Evolutionary conservation across 108 stramenopile genomes (phyloP).

Genomic region (Thalassiosira profunda): DNA sequence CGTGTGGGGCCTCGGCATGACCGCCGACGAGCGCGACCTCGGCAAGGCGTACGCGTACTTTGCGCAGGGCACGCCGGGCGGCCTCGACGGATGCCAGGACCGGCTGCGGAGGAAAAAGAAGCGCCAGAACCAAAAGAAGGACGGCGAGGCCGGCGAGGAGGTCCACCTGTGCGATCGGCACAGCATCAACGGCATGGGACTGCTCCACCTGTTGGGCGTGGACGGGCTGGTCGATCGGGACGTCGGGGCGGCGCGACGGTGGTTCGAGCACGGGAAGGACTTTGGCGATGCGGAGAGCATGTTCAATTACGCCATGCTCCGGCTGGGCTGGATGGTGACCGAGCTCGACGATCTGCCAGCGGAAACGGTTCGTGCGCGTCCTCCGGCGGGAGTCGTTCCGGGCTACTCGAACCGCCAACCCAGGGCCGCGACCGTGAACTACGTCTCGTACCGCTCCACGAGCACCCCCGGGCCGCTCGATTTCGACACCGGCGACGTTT

Average conservation of each 20-base stretch:
- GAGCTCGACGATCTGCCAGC: constrained; percentile 42
- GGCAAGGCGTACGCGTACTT: constrained; percentile 66
- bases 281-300: constrained; percentile 73
- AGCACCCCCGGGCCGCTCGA: background rate
- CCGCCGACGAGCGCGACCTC: constrained; percentile 49
- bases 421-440: constrained; percentile 1
- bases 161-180: constrained; percentile 61
- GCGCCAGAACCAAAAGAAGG: constrained; percentile 17
- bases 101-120: constrained; percentile 30
- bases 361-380: too few species aligned
- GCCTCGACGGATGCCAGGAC: constrained; percentile 58
- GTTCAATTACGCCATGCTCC: constrained; percentile 88
- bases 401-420: constrained; percentile 4
- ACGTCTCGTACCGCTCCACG: constrained; percentile 24
- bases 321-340: constrained; percentile 83
- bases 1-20: constrained; percentile 81
- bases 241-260: constrained; percentile 55
- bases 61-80: constrained; percentile 65
- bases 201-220: constrained; percentile 74
- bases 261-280: constrained; percentile 76
- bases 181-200: constrained; percentile 80
- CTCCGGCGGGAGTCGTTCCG: too few species aligned
- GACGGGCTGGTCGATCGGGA: constrained; percentile 56
- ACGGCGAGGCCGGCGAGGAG: constrained; percentile 18
- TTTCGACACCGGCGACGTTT: background rate